Base-by-base conservation (phyloP, 1,284 basidiomycete genomes). In the Cutaneotrichosporon mucoides region DNA sequence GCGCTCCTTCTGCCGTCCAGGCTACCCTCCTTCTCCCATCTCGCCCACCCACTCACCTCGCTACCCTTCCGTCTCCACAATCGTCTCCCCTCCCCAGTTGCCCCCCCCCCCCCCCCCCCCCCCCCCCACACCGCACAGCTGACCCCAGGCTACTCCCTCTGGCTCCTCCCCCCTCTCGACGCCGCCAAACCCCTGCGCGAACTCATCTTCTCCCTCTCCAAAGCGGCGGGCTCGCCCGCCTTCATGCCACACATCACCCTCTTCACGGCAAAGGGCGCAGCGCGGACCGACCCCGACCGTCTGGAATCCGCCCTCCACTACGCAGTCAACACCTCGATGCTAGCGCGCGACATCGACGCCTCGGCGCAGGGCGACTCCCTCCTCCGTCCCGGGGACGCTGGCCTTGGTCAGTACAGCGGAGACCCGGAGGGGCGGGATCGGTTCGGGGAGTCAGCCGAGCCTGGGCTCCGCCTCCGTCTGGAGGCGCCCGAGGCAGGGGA, bases 231-330 rank as follows among this genome's bases (percentile, higher is more conserved):
- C 6, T 66, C 66, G 1, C 71, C 73, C 0, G 38, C 48, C 4
- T 74, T 74, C 59, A 37, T 13, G 12, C 70, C 73, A 1, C 73
- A 74, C 58, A 68, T 74, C 57, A 74, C 73, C 1, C 63, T 74
- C 9, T 58, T 68, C 12, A 53, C 62, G 15, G 65, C 68, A 4
- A 62, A 68, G 16, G 55, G 52, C 43, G 43, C 37, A 7, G 33
- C 48, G 5, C 42, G 43, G 38, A 35, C 13, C 12, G 15, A 40
- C 8, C 6, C 49, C 8, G n/a, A 50, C 12, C 42, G 24, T 2
- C 40, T 64, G 12, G 41, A 37, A 12, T 40, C 15, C 12, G 51
- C 57, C 9, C 48, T 61, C 6, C 34, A 51, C 42, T 37, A 8
- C 6, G 58, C 53, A 0, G 37, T 63, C 3, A 33, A 33, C 9